A percentile compares a stretch with the other conserved stretches of the same genome.
These are phyloP conservation scores for Alternaria consortialis DNA, from an alignment of 2,329 filamentous ascomycete genomes.

Conservation along the genomic window DNA sequence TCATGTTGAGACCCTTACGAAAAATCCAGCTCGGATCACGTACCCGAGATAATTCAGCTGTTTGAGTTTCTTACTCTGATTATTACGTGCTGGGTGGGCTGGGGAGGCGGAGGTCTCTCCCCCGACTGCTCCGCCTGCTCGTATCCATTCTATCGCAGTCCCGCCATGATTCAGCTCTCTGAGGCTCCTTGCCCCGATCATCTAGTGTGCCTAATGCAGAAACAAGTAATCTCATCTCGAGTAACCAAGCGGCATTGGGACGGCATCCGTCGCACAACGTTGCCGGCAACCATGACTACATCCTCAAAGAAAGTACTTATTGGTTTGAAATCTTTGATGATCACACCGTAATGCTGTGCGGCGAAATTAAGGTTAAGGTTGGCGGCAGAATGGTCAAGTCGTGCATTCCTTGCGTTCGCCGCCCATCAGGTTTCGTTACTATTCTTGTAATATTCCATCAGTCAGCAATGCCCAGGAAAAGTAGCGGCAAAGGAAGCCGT, in stretches of 20 bases:
- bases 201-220: conserved; percentile 24
- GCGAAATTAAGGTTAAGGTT: conserved; percentile 34
- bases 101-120: not conserved
- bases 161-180: conserved; percentile 29
- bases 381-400: conserved; percentile 17
- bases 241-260: conserved; percentile 9
- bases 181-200: conserved; percentile 8
- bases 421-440: conserved; percentile 23
- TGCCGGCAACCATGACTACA: conserved; percentile 9
- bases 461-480: conserved; percentile 40
- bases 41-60: not conserved
- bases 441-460: conserved; percentile 37
- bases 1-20: no score
- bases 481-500: conserved; percentile 21
- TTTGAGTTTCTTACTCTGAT: no score
- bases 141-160: conserved; percentile 18
- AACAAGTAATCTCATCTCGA: conserved; percentile 23
- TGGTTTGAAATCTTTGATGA: conserved; percentile 17
- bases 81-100: not conserved
- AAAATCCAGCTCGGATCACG: not conserved
- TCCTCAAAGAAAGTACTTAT: not conserved
- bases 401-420: conserved; percentile 27
- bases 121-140: conserved; percentile 9
- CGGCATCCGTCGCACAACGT: conserved; percentile 9
- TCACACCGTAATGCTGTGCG: conserved; percentile 17